phyloP scores from a whole-genome alignment of 768 basidiomycete genomes.

The Dendrothele bispora region DNA sequence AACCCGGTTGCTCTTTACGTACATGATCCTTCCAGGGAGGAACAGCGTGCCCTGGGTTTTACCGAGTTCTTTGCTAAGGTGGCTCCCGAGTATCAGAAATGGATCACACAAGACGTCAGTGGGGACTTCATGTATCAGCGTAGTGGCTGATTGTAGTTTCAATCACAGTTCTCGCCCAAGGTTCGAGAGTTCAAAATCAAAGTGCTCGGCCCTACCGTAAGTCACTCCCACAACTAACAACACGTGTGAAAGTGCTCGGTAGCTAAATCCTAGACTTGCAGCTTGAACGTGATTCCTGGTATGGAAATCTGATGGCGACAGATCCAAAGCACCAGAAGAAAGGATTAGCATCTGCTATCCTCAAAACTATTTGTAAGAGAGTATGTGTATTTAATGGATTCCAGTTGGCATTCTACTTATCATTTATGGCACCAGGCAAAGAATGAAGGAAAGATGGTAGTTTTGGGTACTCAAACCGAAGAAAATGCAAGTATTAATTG shows the following conservation, averaged over 20 bases:
- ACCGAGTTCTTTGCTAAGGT: background rate
- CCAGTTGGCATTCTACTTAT: background rate
- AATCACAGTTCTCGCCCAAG: background rate
- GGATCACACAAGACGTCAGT: background rate
- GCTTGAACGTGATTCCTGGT: background rate
- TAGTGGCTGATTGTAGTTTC: no score
- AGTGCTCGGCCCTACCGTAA: background rate
- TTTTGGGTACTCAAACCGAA: background rate
- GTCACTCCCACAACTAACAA: background rate
- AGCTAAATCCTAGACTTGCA: background rate
- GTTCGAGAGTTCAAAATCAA: background rate
- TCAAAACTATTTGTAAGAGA: slow-evolving; percentile 1
- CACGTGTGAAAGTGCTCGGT: background rate
- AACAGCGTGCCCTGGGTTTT: background rate
- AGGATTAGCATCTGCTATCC: background rate
- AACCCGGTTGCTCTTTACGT: no score
- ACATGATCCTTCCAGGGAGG: background rate
- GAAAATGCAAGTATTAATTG: background rate
- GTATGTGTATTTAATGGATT: background rate
- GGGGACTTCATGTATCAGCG: background rate
- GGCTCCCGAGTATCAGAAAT: background rate
- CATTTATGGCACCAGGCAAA: background rate
- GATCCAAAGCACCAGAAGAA: background rate
- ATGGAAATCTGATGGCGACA: background rate
- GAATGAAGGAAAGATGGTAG: background rate